These are phyloP conservation scores for Exophiala sideris DNA, from an alignment of 2,329 filamentous ascomycete species.

Conservation along the genomic window DNA sequence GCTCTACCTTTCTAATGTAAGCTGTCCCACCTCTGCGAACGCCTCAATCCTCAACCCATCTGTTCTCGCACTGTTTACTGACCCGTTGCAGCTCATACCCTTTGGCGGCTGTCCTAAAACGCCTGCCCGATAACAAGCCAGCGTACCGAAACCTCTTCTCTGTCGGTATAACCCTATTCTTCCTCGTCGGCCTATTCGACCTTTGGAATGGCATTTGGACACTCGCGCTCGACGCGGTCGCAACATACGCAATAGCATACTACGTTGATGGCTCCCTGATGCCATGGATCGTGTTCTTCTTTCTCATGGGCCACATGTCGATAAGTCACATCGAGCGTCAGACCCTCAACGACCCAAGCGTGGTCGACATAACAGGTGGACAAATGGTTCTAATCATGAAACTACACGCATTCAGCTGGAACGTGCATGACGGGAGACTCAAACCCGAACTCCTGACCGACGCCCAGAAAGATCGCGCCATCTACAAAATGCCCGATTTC, in stretches of 20 bases:
- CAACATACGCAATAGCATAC: constrained; percentile 77
- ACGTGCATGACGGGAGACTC: constrained; percentile 85
- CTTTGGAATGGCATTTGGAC: constrained; percentile 83
- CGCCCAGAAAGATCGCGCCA: constrained; percentile 76
- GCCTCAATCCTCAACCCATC: constrained; percentile 69
- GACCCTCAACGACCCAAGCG: constrained; percentile 60
- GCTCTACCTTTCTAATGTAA: too few relatives aligned
- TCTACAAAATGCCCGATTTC: constrained; percentile 68
- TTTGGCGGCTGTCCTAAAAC: constrained; percentile 80
- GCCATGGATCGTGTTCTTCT: constrained; percentile 95
- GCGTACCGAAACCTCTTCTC: constrained; percentile 85
- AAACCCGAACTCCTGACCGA: constrained; percentile 77
- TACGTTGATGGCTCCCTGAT: constrained; percentile 85
- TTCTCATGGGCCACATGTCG: constrained; percentile 94
- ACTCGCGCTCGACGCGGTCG: constrained; percentile 72
- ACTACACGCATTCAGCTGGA: constrained; percentile 94
- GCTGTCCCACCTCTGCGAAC: too few relatives aligned
- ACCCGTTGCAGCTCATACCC: constrained; percentile 69
- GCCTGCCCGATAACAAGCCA: constrained; percentile 80
- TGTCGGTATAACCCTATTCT: constrained; percentile 77
- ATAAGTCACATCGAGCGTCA: constrained; percentile 83
- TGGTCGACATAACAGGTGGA: constrained; percentile 83
- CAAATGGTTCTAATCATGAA: constrained; percentile 99
- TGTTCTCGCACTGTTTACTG: constrained; percentile 61
- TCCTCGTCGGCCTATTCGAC: constrained; percentile 88